Evolutionary conservation across 495 filamentous ascomycete genomes (phyloP), one percentile per base, ranked within the genome.

Genomic region (Aspergillus bridgeri): DNA sequence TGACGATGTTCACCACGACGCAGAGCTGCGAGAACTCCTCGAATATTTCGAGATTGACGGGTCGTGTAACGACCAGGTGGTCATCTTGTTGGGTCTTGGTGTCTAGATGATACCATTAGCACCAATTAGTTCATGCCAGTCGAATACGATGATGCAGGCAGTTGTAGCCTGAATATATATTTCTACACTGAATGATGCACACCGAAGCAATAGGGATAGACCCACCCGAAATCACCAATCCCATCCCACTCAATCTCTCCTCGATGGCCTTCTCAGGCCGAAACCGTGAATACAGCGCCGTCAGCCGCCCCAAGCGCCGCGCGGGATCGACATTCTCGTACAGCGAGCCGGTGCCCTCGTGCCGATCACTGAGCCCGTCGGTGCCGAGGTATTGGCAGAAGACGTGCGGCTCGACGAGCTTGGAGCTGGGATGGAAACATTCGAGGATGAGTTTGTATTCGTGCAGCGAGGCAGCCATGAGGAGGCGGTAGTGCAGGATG

Each of bases 21-120:
- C 83, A 86, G 17, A 91, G 76, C 65, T 92, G 88, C 0, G 86
- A 83, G 67, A 91, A 90, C 24, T 84, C 71, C 69, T 91, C 88
- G 61, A 80, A 75, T 3, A 72, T 78, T 53, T 91, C 89, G 3
- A 93, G 72, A 55, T 75, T 79, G 54, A 93, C 59, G n/a, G 80
- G 79, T 20, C 86, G 81, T 17, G 72, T 80, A 18, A 69, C 60
- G 27, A 23, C 33, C 23, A 49, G 8, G 6, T 52, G 29, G 5
- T 58, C 54, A 17, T 51, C 42, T 68, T 63, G 60, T 62, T 68
- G 20, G 70, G 76, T 46, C 68, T 61, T 19, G 67, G 71, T 18
- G 70, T 75, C 22, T 38, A 15, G 13, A 15, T 13, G n/a, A n/a
- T n/a, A n/a, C n/a, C n/a, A n/a, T n/a, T n/a, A n/a, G n/a, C n/a